These are phyloP conservation scores for Aureobasidium sp. DNA, from an alignment of 2,329 filamentous ascomycete genomes.

Conservation along the genomic window DNA sequence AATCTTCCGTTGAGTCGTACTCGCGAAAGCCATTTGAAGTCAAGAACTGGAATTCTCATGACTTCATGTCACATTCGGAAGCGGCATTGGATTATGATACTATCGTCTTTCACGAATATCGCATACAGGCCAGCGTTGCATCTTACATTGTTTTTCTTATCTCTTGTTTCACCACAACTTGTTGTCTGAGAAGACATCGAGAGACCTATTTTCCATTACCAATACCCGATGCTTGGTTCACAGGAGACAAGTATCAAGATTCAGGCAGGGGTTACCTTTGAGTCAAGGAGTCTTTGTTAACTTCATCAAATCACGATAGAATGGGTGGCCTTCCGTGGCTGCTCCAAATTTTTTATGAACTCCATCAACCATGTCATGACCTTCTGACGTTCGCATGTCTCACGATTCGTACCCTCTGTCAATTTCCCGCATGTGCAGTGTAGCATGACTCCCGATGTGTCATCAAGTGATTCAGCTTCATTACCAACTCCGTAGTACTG, in stretches of 20 bases:
- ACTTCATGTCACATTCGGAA: not conserved
- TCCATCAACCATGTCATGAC: not conserved
- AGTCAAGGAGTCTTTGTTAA: not conserved
- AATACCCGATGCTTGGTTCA: constrained; percentile 3
- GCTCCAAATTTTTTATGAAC: not conserved
- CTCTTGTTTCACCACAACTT: not conserved
- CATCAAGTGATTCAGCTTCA: not conserved
- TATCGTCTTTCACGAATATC: not conserved
- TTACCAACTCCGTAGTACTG: not conserved
- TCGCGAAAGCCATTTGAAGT: not conserved
- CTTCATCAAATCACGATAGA: not conserved
- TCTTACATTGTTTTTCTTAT: not conserved
- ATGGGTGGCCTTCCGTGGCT: not conserved
- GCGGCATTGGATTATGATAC: not conserved
- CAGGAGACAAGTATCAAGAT: not conserved
- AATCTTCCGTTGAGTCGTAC: constrained; percentile 3
- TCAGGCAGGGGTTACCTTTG: not conserved
- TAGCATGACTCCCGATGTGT: not conserved
- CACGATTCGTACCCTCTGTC: not conserved
- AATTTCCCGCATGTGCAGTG: not conserved
- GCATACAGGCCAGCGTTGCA: not conserved
- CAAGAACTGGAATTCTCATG: not conserved
- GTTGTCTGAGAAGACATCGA: not conserved
- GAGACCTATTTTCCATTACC: not conserved
- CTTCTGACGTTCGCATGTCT: not conserved